Conservation (phyloP, 139 green algal genomes). For the Chlorella sp. region DNA sequence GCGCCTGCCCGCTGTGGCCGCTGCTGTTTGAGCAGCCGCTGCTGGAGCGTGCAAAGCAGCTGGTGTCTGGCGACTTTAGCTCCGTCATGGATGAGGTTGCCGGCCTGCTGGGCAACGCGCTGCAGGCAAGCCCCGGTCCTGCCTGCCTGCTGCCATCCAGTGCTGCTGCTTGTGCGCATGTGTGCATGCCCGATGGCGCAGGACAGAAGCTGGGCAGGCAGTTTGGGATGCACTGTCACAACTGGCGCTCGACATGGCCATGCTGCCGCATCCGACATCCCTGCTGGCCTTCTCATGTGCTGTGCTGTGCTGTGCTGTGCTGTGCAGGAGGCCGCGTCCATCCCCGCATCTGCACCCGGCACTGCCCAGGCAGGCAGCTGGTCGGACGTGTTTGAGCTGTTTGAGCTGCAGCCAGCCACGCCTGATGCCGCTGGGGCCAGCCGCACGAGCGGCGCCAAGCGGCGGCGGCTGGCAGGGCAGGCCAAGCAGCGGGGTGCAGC, state of each 20-base stretch:
- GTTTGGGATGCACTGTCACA: too few species aligned
- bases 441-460: not conserved
- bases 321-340: conserved; percentile 2
- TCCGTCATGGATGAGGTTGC: conserved; percentile 22
- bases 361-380: conserved; percentile 7
- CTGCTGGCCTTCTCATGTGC: not conserved
- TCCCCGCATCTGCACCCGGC: conserved; percentile 2
- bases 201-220: not conserved
- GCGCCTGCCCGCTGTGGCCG: conserved; percentile 73
- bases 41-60: conserved; percentile 58
- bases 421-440: not conserved
- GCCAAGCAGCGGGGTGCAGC: not conserved
- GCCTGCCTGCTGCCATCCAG: not conserved
- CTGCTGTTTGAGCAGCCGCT: conserved; percentile 78
- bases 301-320: not conserved
- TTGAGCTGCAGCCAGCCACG: conserved; percentile 28
- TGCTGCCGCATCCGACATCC: too few species aligned
- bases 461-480: not conserved
- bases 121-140: conserved; percentile 18
- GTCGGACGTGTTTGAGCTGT: conserved; percentile 10
- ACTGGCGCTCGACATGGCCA: too few species aligned
- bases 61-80: conserved; percentile 66
- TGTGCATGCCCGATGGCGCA: not conserved
- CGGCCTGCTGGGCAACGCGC: not conserved
- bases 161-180: not conserved